phyloP scores from a whole-genome alignment of 139 green algal species.

The Haematococcus sp. region DNA sequence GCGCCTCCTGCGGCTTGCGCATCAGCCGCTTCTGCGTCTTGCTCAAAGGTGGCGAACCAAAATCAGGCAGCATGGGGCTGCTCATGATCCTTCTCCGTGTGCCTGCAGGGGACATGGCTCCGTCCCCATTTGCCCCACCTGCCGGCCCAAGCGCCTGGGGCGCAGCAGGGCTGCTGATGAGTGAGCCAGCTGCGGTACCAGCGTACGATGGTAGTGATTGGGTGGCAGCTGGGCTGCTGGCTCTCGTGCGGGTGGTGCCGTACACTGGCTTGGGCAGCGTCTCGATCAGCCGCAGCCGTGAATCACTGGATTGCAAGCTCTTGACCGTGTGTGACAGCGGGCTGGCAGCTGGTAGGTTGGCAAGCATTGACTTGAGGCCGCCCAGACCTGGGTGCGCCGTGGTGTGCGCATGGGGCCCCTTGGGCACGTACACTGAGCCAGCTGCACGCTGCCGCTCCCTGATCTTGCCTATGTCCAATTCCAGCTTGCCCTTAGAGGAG shows the following conservation, averaged over 20 bases:
- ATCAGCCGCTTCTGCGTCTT: slow-evolving; percentile 13
- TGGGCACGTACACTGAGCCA: slow-evolving; percentile 18
- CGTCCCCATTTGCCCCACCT: neutral
- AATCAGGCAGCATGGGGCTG: slow-evolving; percentile 16
- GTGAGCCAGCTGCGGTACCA: neutral
- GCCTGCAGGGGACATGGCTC: neutral
- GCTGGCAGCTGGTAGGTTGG: neutral
- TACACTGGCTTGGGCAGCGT: slow-evolving; percentile 23
- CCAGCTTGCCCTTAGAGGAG: slow-evolving; percentile 14
- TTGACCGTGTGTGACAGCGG: slow-evolving; percentile 5
- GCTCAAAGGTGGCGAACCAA: slow-evolving; percentile 18
- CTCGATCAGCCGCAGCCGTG: slow-evolving; percentile 13
- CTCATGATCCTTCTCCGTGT: slow-evolving; percentile 1
- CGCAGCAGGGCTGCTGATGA: neutral
- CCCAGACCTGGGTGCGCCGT: slow-evolving; percentile 1
- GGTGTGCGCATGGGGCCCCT: slow-evolving; percentile 4
- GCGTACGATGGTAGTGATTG: neutral
- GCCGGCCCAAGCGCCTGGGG: no score
- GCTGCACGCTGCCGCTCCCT: slow-evolving; percentile 28
- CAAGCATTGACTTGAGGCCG: slow-evolving; percentile 6
- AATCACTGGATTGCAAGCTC: slow-evolving; percentile 21
- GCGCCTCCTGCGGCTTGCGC: neutral
- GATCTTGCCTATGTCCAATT: slow-evolving; percentile 35
- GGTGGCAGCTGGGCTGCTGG: no score
- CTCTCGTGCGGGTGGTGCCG: slow-evolving; percentile 15